phyloP scores from a whole-genome alignment of 208 protist species.

The Balamuthia mandrillaris region DNA sequence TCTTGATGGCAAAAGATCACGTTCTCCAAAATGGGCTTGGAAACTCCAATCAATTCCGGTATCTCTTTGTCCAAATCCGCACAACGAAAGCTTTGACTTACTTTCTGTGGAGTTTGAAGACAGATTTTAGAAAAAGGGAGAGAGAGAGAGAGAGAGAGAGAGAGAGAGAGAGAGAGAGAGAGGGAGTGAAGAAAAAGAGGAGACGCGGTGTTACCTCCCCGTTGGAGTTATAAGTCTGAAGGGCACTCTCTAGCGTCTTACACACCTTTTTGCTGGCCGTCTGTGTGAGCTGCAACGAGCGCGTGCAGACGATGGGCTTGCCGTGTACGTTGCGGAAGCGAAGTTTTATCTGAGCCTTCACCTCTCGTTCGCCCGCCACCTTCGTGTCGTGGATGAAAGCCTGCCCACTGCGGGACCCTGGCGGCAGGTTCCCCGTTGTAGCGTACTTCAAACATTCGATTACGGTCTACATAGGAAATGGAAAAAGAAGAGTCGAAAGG shows the following conservation, averaged over 20 bases:
- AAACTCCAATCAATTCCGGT: constrained; percentile 94
- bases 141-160: too few species aligned
- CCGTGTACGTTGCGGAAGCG: constrained; percentile 62
- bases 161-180: too few species aligned
- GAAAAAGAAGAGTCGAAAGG: background rate
- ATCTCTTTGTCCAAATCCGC: constrained; percentile 92
- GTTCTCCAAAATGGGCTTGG: constrained; percentile 94
- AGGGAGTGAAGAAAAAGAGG: background rate
- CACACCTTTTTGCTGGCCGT: constrained; percentile 82
- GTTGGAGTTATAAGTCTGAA: constrained; percentile 81
- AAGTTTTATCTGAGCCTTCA: constrained; percentile 95
- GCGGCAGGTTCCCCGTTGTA: constrained; percentile 92
- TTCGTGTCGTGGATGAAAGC: constrained; percentile 97
- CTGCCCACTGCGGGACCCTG: constrained; percentile 84
- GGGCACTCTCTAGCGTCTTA: constrained; percentile 86
- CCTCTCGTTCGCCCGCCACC: constrained; percentile 82
- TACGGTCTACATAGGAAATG: constrained; percentile 79
- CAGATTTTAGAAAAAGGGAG: background rate
- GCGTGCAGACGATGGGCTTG: constrained; percentile 72
- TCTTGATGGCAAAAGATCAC: constrained; percentile 92
- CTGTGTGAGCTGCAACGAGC: constrained; percentile 86
- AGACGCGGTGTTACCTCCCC: constrained; percentile 53
- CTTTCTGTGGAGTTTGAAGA: background rate
- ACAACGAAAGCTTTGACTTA: constrained; percentile 69
- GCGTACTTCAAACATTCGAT: constrained; percentile 97